Evolutionary conservation across 2,329 filamentous ascomycete genomes (phyloP), one percentile per base, ranked within the genome.

Genomic region (Elsinoe fawcettii): DNA sequence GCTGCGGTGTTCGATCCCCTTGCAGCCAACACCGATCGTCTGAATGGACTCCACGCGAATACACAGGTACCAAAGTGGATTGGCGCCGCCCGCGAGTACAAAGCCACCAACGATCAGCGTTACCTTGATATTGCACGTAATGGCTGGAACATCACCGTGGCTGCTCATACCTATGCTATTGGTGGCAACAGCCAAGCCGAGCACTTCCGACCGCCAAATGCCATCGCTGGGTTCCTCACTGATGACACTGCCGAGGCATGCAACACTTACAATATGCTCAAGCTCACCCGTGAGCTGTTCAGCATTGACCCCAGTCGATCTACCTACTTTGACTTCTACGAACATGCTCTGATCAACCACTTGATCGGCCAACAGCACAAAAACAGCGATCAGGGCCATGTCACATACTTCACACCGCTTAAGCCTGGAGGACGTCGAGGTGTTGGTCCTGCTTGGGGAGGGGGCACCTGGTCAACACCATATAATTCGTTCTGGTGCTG

Each of bases 251-350:
- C 71, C 44, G 78, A 81, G 65, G 72, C 72, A 1, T 80, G 78
- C 66, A 80, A 80, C 64, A 77, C 76, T 0, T 80, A 80, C 64
- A 81, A 81, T 62, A 81, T 80, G 78, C 74, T 80, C 46, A 80
- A 80, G 63, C 66, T 81, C 34, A 79, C 78, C 0, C 71, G 77
- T 0, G 77, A 80, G 56, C 69, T 81, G 3, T 81, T 74, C 74
- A 65, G 70, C 1, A 65, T 74, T 30, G 68, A 76, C 25, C 75
- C 76, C 0, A 65, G 60, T 0, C 67, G 67, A 16, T 65, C 73
- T 2, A 65, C 67, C 1, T 80, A 80, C 64, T 79, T 80, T 60
- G 77, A 80, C 65, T 80, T 72, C 61, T 80, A 80, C 63, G 78
- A 81, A 66, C 70, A 70, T 2, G 74, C 76, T 0, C 62, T 80